A percentile compares a stretch with the other conserved stretches of the same genome.
phyloP scores from a whole-genome alignment of 441 rosid genomes.

The Croton setiger region DNA sequence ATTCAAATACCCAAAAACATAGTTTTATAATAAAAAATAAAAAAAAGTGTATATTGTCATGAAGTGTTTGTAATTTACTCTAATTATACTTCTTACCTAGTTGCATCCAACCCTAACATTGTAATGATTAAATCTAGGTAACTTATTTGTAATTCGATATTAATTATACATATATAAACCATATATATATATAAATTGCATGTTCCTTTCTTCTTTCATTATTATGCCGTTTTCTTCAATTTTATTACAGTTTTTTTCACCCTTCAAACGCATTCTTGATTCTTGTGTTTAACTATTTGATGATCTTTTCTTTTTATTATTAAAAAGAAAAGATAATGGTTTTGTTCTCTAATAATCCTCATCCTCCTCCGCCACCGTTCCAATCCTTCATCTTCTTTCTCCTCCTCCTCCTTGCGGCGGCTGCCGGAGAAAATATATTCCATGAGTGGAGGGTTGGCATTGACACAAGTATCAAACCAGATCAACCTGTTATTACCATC shows the following conservation, averaged over 20 bases:
- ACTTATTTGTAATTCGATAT: neutral
- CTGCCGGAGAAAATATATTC: constrained; percentile 28
- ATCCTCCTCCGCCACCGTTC: neutral
- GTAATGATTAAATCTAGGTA: neutral
- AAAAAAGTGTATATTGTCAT: neutral
- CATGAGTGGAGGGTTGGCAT: constrained; percentile 41
- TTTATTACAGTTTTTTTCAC: too few species aligned
- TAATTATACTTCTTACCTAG: neutral
- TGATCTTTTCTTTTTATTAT: neutral
- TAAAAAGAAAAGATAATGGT: neutral
- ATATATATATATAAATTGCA: too few species aligned
- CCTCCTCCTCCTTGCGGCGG: neutral
- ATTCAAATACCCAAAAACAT: too few species aligned
- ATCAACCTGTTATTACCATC: constrained; percentile 53
- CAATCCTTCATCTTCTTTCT: neutral
- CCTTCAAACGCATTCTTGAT: too few species aligned
- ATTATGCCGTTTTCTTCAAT: too few species aligned
- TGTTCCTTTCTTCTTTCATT: too few species aligned
- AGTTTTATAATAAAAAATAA: too few species aligned
- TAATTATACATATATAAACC: too few species aligned
- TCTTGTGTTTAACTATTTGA: too few species aligned
- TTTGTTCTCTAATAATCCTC: neutral
- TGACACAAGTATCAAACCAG: constrained; percentile 23
- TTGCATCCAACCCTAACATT: neutral
- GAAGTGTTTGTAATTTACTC: neutral